Percentiles rank a stretch among this genome's conserved stretches.
phyloP scores from a whole-genome alignment of 306 rosid species.

The Echinosophora koreensis region DNA sequence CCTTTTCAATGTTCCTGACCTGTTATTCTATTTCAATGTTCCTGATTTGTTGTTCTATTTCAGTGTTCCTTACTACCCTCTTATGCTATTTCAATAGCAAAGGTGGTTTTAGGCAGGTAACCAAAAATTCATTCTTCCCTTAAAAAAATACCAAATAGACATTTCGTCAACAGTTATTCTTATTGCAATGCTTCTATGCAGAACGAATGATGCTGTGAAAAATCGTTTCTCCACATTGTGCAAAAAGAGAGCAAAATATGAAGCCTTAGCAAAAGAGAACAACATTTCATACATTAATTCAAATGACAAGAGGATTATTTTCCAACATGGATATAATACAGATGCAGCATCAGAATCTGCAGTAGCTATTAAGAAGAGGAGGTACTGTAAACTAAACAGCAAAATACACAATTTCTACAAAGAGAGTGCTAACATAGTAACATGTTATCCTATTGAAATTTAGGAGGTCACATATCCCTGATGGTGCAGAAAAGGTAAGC shows the following conservation, averaged over 20 bases:
- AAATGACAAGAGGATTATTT: conserved; percentile 63
- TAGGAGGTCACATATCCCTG: conserved; percentile 74
- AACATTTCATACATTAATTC: conserved; percentile 57
- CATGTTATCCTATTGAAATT: conserved; percentile 38
- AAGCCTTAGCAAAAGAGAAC: conserved; percentile 83
- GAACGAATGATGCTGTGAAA: conserved; percentile 94
- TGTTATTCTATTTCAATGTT: too few relatives aligned
- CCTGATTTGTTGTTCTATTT: too few relatives aligned
- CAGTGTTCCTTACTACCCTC: too few relatives aligned
- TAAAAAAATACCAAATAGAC: background rate
- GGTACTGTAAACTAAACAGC: conserved; percentile 52
- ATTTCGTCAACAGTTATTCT: conserved; percentile 5
- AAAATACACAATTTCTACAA: conserved; percentile 10
- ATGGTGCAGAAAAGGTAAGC: conserved; percentile 53
- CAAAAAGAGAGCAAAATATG: conserved; percentile 87
- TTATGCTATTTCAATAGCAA: conserved; percentile 58
- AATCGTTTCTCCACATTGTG: conserved; percentile 88
- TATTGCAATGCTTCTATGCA: too few relatives aligned
- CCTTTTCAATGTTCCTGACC: too few relatives aligned
- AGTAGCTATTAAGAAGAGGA: conserved; percentile 60
- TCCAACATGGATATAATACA: conserved; percentile 53
- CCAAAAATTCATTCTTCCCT: conserved; percentile 26
- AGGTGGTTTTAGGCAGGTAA: conserved; percentile 98
- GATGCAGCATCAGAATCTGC: conserved; percentile 60
- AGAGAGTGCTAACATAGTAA: conserved; percentile 1